Percentiles rank a stretch among this genome's conserved stretches.
These are phyloP conservation scores for Phylloporus sp. DNA, from an alignment of 768 basidiomycete species.

Conservation along the genomic window DNA sequence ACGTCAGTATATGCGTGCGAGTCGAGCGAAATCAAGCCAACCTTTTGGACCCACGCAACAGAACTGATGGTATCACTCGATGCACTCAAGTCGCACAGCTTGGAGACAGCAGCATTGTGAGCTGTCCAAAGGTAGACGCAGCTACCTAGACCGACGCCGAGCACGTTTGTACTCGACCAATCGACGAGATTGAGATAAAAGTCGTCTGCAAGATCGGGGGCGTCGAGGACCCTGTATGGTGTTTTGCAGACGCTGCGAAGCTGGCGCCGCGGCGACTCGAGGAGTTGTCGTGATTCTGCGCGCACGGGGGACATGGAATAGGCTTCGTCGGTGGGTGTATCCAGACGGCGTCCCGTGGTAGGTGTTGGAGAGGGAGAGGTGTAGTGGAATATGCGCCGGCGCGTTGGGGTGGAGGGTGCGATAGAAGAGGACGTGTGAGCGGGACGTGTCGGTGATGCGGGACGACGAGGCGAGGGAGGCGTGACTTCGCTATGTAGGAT, in stretches of 20 bases:
- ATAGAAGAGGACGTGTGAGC: conserved; percentile 32
- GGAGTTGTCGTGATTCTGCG: conserved; percentile 71
- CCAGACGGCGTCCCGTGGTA: conserved; percentile 46
- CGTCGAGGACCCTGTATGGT: conserved; percentile 94
- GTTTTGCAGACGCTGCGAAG: conserved; percentile 87
- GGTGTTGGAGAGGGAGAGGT: conserved; percentile 58
- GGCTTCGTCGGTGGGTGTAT: conserved; percentile 80
- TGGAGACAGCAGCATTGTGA: conserved; percentile 86
- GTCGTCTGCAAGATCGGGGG: conserved; percentile 95
- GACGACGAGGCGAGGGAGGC: conserved; percentile 57
- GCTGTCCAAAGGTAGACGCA: conserved; percentile 98
- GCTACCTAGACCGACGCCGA: conserved; percentile 86
- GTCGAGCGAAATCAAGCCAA: conserved; percentile 9
- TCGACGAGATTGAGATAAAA: conserved; percentile 98
- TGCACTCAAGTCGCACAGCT: conserved; percentile 74
- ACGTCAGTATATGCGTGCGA: neutral
- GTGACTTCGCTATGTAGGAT: conserved; percentile 77
- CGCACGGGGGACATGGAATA: conserved; percentile 91
- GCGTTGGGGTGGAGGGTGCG: conserved; percentile 41
- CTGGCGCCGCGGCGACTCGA: conserved; percentile 78
- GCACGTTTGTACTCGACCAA: conserved; percentile 93
- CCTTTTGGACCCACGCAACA: conserved; percentile 88
- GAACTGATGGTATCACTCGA: conserved; percentile 75
- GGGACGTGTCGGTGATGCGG: conserved; percentile 58
- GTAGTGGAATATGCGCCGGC: conserved; percentile 64